Base-by-base conservation (phyloP, 805 yeast species). In the Ogataea methylovora region DNA sequence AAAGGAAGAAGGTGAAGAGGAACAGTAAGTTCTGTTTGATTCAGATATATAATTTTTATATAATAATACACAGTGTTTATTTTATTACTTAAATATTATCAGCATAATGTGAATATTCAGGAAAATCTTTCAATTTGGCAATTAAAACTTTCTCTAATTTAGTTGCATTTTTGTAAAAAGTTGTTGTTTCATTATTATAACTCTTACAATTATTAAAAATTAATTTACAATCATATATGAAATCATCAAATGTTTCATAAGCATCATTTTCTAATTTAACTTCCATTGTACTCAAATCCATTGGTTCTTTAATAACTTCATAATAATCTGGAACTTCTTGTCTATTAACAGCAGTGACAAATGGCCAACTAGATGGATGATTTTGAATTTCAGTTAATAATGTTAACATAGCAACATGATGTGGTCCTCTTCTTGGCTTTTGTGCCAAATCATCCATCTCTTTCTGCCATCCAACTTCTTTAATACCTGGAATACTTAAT, bases 291-390 rank as follows among this genome's bases (percentile, higher is more conserved):
- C 92, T 78, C 36, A 92, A 65, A 54, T 92, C 98, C 98, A 92
- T 92, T 6, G 99, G 98, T 55, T 92, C 97, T 52, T 87, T 87
- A 44, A 92, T 90, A 20, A 92, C 92, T 44, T 86, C 94, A 58
- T 90, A 92, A 54, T 92, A 92, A 59, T 92, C 98, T 1, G 94
- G 86, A 9, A 92, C 98, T 54, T 92, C 98, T 27, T 85, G 94
- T 52, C 74, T 78, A 55, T 83, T 85, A 11, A 92, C 98, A 3
- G 98, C 95, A 36, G 78, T 82, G 30, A 87, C 76, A 60, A 92
- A 92, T 25, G 99, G 98, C 98, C 98, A 92, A 19, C 97, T 90
- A 4, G 95, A 84, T 0, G 97, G 94, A 58, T 92, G 95, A 53
- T 84, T 86, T 51, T 85, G 92, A 63, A 92, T 57, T 51, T 92